Base-by-base conservation (phyloP, 192 early-diverging fungal genomes). In the Backusella mclennaniae region DNA sequence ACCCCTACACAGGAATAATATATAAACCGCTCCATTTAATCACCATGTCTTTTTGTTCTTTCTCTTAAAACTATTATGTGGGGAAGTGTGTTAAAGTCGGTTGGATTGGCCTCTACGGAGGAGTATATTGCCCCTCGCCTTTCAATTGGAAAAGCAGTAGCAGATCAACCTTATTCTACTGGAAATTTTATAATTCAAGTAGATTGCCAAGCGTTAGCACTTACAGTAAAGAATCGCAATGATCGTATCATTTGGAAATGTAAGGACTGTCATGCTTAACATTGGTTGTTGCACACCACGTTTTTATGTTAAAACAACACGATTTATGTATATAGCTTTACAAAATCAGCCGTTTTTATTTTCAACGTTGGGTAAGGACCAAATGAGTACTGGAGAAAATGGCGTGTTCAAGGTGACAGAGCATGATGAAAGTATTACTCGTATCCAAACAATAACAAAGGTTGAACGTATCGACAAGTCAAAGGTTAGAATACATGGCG, bases 331-430 rank as follows among this genome's bases (percentile, higher is more conserved):
- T 42, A 71, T 38, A 81, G 80, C 80, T 33, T n/a, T 82, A 12
- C 73, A 77, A 19, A 76, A 77, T 44, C 26, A 72, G 39, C 84
- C 84, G 3, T 85, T 85, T 42, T 63, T 85, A 41, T 72, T 69
- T 26, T 76, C 80, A 2, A 72, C 82, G 21, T 23, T 75, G 29
- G 82, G 84, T 6, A 29, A 77, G 17, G 84, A 85, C 35, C 35
- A 75, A 14, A 77, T 85, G 53, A 44, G 4, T 14, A 21, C 42
- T 19, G 73, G 44, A 46, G 80, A 82, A 35, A 77, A 69, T 33
- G 83, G 84, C 3, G 67, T 41, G 8, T 77, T 85, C 44, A 69
- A 81, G 41, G 79, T 85, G 36, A 66, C 56, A 12, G 84, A 85
- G 19, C 41, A 79, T 35, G 84, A 85, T 68, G 67, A 67, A 21